Evolutionary conservation across 192 early-diverging fungal genomes (phyloP), one percentile per base, ranked within the genome.

Genomic region (Spinellus fusiger): DNA sequence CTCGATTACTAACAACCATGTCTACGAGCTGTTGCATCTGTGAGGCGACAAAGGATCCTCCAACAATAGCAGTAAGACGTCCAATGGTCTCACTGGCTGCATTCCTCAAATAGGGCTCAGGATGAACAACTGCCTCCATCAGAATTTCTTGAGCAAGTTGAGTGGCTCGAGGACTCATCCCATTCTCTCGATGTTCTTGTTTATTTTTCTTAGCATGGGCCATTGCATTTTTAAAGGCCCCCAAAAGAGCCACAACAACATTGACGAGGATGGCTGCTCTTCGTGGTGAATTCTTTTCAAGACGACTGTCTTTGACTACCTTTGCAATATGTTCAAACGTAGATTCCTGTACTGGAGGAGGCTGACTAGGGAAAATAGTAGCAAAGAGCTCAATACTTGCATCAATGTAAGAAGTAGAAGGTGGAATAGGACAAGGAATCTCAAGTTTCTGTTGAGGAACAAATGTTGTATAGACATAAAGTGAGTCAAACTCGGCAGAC

Each of bases 1-100:
- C 94, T 7, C 95, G 80, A 50, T 91, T 91, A 18, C 89, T 87
- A 23, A 98, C 92, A 1, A 96, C 90, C 73, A 89, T 81, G 54
- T 93, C 89, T 25, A 92, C 84, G n/a, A 92, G 73, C 23, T 75
- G 71, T 59, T 92, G 84, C 50, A 92, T 86, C 27, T 91, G 76
- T 23, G 80, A 77, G 49, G 89, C 82, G 20, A 91, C 77, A 58
- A 90, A 80, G 12, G 79, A 49, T 3, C 82, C 81, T 13, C 86
- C 84, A 2, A 85, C 79, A 18, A 86, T 74, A 23, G 86, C 82
- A 1, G 92, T 80, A 56, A 96, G 66, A 4, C 86, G 75, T 1
- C 96, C 96, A 3, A 96, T 62, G 7, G 89, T 84, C 46, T 94
- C 92, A 58, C 91, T 86, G 0, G 92, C 87, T 0, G 88, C 76